A percentile compares a stretch with the other conserved stretches of the same genome.
Conservation (phyloP, 176 grass and related monocot genomes). For the Hordeum vulgare region DNA sequence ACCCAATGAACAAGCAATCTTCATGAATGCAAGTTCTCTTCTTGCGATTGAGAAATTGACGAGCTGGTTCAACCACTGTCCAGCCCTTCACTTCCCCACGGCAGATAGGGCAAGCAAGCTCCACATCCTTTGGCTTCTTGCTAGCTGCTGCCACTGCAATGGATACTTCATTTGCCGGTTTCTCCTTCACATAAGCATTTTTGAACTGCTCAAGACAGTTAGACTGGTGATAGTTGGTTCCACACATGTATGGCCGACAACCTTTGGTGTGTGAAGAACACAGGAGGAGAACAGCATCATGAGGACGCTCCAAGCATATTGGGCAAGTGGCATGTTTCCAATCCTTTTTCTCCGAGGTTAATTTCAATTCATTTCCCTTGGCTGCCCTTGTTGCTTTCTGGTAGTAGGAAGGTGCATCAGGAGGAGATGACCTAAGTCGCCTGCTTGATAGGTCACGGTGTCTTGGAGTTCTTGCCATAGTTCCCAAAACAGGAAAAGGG, state of each 20-base stretch:
- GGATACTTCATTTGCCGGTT: background rate
- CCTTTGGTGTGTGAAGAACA: constrained; percentile 82
- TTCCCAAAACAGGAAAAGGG: constrained; percentile 21
- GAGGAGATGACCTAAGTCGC: constrained; percentile 6
- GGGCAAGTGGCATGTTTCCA: constrained; percentile 74
- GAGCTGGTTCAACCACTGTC: constrained; percentile 65
- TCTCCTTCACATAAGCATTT: constrained; percentile 54
- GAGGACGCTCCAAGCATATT: constrained; percentile 82
- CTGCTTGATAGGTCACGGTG: background rate
- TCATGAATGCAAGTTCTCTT: constrained; percentile 63
- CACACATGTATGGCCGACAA: constrained; percentile 92
- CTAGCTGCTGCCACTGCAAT: background rate
- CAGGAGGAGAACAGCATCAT: constrained; percentile 82
- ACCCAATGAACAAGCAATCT: constrained; percentile 53
- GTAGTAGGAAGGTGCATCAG: constrained; percentile 14
- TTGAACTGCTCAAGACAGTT: constrained; percentile 85
- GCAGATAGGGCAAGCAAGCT: constrained; percentile 73
- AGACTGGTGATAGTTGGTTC: constrained; percentile 58
- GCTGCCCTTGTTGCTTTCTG: constrained; percentile 23
- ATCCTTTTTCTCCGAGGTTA: constrained; percentile 46
- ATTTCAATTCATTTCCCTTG: constrained; percentile 27
- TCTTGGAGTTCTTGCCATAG: constrained; percentile 52
- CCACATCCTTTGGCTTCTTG: constrained; percentile 33
- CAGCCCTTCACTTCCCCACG: constrained; percentile 77
- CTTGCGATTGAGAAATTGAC: constrained; percentile 64